Base-by-base conservation (phyloP, 345 rosid species). In the Lenwebbia sp. region DNA sequence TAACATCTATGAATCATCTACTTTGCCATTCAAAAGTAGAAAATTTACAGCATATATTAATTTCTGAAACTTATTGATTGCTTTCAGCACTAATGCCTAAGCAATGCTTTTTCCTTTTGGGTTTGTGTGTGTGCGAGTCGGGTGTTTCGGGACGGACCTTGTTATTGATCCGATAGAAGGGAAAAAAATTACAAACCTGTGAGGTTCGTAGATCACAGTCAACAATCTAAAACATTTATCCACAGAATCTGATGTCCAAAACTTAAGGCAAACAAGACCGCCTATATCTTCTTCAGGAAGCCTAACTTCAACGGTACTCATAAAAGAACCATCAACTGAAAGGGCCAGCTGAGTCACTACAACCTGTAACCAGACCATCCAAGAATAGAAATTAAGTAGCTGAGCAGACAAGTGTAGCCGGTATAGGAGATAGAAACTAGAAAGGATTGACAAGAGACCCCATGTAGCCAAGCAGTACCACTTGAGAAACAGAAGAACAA, bases 131-230 rank as follows among this genome's bases (percentile, higher is more conserved):
- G 44, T 0, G 14, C 7, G 3, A 1, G 0, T 70, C 2, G 0
- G 47, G 26, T 65, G 44, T 37, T 37, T 70, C 47, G 5, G 13
- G 78, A 65, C 13, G 10, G 37, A 23, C 13, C 44, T 70, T 37
- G 81, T 37, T 70, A 70, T 70, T 19, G 81, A 7, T 70, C 10
- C 11, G 7, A 19, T 55, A 17, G 30, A 23, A 65, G 33, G n/a
- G 22, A 54, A 41, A 78, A 30, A 26, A 87, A 23, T 11, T 49
- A 53, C 86, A 70, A 76, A 96, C 99, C 96, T 93, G 92, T 97
- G 99, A 85, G 99, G 99, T 88, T 97, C 99, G 82, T 97, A 96
- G 60, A 97, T 93, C 76, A 96, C 89, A 44, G 99, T 97, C 54
- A 96, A 92, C 89, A 97, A 88, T 87, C 89, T 94, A 90, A 96